These are phyloP conservation scores for Nakaseomyces nivariensis DNA, from an alignment of 1,139 yeast species.

Conservation along the genomic window DNA sequence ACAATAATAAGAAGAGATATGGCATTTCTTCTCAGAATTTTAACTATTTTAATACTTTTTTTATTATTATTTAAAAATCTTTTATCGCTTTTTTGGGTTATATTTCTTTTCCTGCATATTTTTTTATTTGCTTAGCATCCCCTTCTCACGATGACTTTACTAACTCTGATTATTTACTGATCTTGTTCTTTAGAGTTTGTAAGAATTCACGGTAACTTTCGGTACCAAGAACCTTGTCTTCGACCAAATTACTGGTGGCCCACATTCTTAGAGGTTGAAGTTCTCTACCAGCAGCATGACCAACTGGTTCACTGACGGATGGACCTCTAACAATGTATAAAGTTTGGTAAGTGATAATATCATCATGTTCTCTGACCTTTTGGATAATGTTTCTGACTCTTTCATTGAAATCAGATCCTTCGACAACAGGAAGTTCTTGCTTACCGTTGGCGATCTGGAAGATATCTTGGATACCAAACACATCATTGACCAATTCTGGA, in stretches of 20 bases:
- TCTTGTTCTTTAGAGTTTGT: slow-evolving; percentile 28
- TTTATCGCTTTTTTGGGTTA: too few relatives aligned
- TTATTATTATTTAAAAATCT: too few relatives aligned
- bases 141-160: too few relatives aligned
- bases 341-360: slow-evolving; percentile 69
- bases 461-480: slow-evolving; percentile 70
- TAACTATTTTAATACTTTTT: too few relatives aligned
- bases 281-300: slow-evolving; percentile 57
- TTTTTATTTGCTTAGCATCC: too few relatives aligned
- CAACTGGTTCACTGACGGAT: slow-evolving; percentile 61
- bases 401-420: slow-evolving; percentile 65
- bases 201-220: slow-evolving; percentile 83
- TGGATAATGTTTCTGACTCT: slow-evolving; percentile 77
- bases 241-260: slow-evolving; percentile 86
- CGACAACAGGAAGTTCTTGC: slow-evolving; percentile 74
- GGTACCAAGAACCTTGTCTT: slow-evolving; percentile 72
- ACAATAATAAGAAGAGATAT: too few relatives aligned
- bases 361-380: slow-evolving; percentile 72
- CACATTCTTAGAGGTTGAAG: slow-evolving; percentile 80
- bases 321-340: slow-evolving; percentile 86
- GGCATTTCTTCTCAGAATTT: too few relatives aligned
- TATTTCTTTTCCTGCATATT: too few relatives aligned
- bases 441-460: slow-evolving; percentile 75
- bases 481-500: slow-evolving; percentile 77
- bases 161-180: slow-evolving; percentile 17